Conservation (phyloP, 768 basidiomycete species). For the Psilocybe sp. region DNA sequence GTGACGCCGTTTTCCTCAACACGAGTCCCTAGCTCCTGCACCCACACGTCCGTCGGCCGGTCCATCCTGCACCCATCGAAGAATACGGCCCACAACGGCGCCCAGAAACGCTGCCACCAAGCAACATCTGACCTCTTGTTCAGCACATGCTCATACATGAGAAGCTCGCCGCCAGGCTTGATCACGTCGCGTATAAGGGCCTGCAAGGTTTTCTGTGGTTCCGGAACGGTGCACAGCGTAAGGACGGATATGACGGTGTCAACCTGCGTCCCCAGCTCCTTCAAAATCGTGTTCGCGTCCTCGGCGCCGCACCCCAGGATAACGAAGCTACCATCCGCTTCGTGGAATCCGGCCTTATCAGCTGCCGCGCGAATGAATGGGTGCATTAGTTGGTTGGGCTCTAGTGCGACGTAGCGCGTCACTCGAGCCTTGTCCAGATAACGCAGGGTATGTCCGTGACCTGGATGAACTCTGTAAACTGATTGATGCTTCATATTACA, state of each 20-base stretch:
- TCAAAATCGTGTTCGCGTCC: constrained; percentile 46
- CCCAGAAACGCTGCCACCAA: constrained; percentile 76
- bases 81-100: constrained; percentile 58
- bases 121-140: constrained; percentile 51
- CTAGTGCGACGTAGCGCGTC: constrained; percentile 66
- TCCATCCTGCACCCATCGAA: constrained; percentile 69
- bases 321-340: constrained; percentile 48
- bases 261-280: constrained; percentile 30
- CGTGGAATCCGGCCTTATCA: constrained; percentile 46
- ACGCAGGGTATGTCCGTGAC: constrained; percentile 57
- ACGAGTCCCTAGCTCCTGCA: constrained; percentile 29
- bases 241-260: constrained; percentile 67
- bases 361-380: constrained; percentile 47
- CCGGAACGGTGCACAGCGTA: constrained; percentile 63
- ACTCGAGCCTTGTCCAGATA: constrained; percentile 59
- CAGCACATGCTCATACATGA: constrained; percentile 72
- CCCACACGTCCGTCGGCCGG: constrained; percentile 49
- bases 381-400: constrained; percentile 71
- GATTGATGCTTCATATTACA: not conserved
- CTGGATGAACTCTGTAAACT: constrained; percentile 26
- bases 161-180: constrained; percentile 59
- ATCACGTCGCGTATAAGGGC: constrained; percentile 50
- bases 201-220: constrained; percentile 45
- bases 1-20: constrained; percentile 14
- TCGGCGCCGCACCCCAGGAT: constrained; percentile 67